These are phyloP conservation scores for Pichia sp. DNA, from an alignment of 1,139 yeast genomes.

Conservation along the genomic window DNA sequence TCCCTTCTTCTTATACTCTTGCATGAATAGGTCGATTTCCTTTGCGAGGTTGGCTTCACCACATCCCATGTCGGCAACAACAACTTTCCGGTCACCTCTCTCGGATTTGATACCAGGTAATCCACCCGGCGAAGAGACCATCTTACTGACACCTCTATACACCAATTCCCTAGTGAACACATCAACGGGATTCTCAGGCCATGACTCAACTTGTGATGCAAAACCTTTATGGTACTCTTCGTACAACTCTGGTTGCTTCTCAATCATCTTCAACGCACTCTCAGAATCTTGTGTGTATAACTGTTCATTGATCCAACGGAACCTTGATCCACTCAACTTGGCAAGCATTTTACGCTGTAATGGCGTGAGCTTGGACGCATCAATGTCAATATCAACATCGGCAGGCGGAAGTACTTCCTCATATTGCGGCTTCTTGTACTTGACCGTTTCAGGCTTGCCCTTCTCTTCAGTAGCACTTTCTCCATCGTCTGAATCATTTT, in stretches of 20 bases:
- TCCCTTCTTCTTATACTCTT: slow-evolving; percentile 29
- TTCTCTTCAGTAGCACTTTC: slow-evolving; percentile 2
- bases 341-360: slow-evolving; percentile 94
- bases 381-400: no score
- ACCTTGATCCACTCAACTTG: slow-evolving; percentile 87
- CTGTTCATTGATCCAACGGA: slow-evolving; percentile 97
- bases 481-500: slow-evolving; percentile 2
- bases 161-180: slow-evolving; percentile 71
- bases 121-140: slow-evolving; percentile 92
- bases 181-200: slow-evolving; percentile 99
- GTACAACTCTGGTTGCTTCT: slow-evolving; percentile 79
- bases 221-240: slow-evolving; percentile 96
- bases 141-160: slow-evolving; percentile 48
- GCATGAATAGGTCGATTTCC: slow-evolving; percentile 50
- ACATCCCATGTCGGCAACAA: slow-evolving; percentile 97
- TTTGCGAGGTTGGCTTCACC: slow-evolving; percentile 89
- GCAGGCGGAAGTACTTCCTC: not conserved
- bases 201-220: slow-evolving; percentile 84
- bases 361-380: slow-evolving; percentile 50
- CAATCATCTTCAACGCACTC: slow-evolving; percentile 65
- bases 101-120: slow-evolving; percentile 50
- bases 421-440: not conserved
- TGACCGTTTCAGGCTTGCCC: no score
- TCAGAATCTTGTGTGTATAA: slow-evolving; percentile 78
- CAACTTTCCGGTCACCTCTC: slow-evolving; percentile 40